phyloP scores from a whole-genome alignment of 306 rosid genomes.

The Glycyrrhiza uralensis region DNA sequence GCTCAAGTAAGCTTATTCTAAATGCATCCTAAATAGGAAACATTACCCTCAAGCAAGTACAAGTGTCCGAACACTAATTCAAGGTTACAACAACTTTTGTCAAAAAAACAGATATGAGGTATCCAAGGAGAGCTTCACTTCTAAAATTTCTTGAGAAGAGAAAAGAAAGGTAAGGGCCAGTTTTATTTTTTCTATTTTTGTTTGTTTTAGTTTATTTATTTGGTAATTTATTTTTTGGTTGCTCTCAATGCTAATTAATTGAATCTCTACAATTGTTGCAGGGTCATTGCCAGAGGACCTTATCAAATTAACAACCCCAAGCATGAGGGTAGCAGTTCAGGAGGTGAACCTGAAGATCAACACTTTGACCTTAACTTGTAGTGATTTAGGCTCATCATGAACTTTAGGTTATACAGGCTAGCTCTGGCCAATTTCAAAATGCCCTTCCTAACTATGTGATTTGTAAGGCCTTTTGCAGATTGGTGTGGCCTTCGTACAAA shows the following conservation, averaged over 20 bases:
- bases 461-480: constrained; percentile 23
- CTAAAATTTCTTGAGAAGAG: constrained; percentile 88
- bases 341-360: constrained; percentile 39
- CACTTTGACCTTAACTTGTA: constrained; percentile 64
- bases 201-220: background rate
- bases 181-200: background rate
- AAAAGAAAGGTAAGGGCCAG: constrained; percentile 64
- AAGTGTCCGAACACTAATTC: constrained; percentile 1
- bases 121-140: constrained; percentile 82
- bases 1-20: no score
- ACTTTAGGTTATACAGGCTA: constrained; percentile 34
- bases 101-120: constrained; percentile 51
- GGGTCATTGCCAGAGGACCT: constrained; percentile 69
- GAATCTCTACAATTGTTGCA: constrained; percentile 17
- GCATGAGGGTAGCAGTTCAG: constrained; percentile 39
- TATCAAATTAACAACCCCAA: constrained; percentile 54
- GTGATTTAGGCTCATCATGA: constrained; percentile 15
- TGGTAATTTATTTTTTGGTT: background rate
- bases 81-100: background rate
- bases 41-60: background rate
- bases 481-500: constrained; percentile 29
- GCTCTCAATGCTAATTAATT: background rate
- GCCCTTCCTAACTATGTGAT: constrained; percentile 29
- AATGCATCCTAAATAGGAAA: background rate
- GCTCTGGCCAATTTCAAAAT: background rate